Evolutionary conservation across 441 rosid species (phyloP).

Genomic region (Jatropha podagrica): DNA sequence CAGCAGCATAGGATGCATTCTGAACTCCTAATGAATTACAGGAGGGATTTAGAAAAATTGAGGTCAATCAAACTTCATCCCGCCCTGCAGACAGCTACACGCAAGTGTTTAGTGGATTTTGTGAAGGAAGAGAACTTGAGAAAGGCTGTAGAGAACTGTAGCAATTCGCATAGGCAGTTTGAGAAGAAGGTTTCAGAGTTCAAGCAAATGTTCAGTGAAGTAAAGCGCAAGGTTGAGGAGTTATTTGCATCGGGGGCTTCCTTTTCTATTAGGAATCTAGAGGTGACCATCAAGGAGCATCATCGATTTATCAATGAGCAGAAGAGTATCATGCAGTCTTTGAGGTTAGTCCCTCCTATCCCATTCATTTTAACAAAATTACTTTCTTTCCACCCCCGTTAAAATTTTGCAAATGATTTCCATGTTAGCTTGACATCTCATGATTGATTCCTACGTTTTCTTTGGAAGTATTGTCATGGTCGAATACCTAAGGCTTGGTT

Average conservation of each 20-base stretch:
- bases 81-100: conserved; percentile 51
- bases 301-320: conserved; percentile 68
- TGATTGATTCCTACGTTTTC: not conserved
- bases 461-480: not conserved
- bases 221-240: conserved; percentile 74
- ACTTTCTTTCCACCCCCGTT: not conserved
- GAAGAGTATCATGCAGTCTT: conserved; percentile 91
- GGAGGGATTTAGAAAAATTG: conserved; percentile 78
- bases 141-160: conserved; percentile 68
- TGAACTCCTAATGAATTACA: conserved; percentile 69
- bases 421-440: not conserved
- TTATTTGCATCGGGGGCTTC: conserved; percentile 59
- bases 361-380: not conserved
- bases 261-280: conserved; percentile 54
- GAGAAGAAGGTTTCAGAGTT: conserved; percentile 88
- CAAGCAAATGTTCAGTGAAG: conserved; percentile 75
- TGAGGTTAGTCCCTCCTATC: conserved; percentile 59
- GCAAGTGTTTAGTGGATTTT: conserved; percentile 75
- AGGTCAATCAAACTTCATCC: conserved; percentile 83
- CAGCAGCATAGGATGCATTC: conserved; percentile 73
- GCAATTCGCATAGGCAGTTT: conserved; percentile 80
- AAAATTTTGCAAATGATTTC: not conserved
- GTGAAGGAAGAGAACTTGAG: conserved; percentile 84
- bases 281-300: conserved; percentile 62
- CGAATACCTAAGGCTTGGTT: not conserved